Percentiles rank a stretch among this genome's conserved stretches.
These are phyloP conservation scores for Aspergillus niger DNA, from an alignment of 2,329 filamentous ascomycete genomes.

Conservation along the genomic window DNA sequence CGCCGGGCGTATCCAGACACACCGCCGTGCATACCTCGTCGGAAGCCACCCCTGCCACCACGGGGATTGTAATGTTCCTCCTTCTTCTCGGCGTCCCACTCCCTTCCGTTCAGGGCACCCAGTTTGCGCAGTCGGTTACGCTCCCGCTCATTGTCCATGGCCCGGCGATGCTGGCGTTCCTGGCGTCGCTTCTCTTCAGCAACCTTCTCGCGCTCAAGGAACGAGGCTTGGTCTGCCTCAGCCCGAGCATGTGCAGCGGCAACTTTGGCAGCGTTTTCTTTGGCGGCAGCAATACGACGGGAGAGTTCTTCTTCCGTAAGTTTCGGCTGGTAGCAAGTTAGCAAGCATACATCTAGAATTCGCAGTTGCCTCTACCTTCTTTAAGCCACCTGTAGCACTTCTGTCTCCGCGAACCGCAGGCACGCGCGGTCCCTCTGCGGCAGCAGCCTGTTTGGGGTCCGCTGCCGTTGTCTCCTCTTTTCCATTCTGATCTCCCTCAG, in stretches of 20 bases:
- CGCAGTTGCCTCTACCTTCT: constrained; percentile 40
- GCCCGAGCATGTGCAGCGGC: constrained; percentile 64
- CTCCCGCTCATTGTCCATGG: constrained; percentile 65
- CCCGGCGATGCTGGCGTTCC: constrained; percentile 52
- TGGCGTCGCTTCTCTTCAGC: constrained; percentile 58
- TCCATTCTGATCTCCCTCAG: constrained; percentile 14
- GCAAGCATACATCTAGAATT: not conserved
- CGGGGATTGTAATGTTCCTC: constrained; percentile 56
- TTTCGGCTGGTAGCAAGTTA: constrained; percentile 53
- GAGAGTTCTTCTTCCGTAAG: constrained; percentile 66
- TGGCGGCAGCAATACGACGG: constrained; percentile 62
- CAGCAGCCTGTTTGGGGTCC: constrained; percentile 7
- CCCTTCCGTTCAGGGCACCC: constrained; percentile 58
- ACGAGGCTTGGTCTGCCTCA: constrained; percentile 68
- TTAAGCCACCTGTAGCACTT: constrained; percentile 55
- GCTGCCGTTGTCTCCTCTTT: constrained; percentile 21
- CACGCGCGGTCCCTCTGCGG: constrained; percentile 31
- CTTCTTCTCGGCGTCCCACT: constrained; percentile 65
- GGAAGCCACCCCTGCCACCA: constrained; percentile 46
- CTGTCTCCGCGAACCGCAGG: constrained; percentile 58
- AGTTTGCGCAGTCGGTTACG: constrained; percentile 62
- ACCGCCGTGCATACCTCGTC: constrained; percentile 56
- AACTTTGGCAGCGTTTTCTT: constrained; percentile 61
- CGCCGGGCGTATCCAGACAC: constrained; percentile 42
- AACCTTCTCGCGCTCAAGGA: constrained; percentile 63